Conservation (phyloP, 371 early-diverging fungal genomes). For the Mucor plumbeus region DNA sequence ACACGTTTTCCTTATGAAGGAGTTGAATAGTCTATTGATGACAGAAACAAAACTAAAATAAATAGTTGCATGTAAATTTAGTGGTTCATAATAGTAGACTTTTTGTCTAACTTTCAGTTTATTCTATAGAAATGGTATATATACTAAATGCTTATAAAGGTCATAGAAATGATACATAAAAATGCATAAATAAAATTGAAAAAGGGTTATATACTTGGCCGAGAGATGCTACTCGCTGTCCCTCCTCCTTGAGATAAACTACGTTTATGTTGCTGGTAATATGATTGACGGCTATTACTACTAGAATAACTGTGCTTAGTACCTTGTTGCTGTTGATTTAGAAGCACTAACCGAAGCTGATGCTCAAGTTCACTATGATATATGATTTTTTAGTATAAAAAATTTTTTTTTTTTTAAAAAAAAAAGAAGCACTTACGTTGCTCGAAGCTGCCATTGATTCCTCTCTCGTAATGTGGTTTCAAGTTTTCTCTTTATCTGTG, state of each 20-base stretch:
- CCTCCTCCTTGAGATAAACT: not conserved
- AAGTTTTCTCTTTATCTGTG: slow-evolving; percentile 32
- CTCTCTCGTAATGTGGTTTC: slow-evolving; percentile 39
- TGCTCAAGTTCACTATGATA: slow-evolving; percentile 22
- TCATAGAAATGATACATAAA: not conserved
- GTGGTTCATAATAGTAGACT: not conserved
- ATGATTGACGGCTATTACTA: not conserved
- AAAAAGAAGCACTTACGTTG: slow-evolving; percentile 28
- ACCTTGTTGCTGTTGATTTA: not conserved
- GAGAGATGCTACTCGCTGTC: not conserved
- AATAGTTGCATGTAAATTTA: too few species aligned
- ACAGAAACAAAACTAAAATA: too few species aligned
- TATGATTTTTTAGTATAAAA: not conserved
- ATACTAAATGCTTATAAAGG: not conserved
- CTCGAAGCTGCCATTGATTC: slow-evolving; percentile 47
- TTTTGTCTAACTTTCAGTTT: not conserved
- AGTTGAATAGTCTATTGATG: too few species aligned
- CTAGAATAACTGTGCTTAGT: not conserved
- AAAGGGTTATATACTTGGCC: not conserved
- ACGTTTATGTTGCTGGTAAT: not conserved
- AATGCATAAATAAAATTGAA: not conserved
- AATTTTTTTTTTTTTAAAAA: not conserved
- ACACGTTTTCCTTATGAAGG: too few species aligned
- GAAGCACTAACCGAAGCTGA: not conserved
- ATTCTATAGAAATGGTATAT: not conserved